Conservation (phyloP, 2,329 filamentous ascomycete species). For the Fusarium beomiforme region DNA sequence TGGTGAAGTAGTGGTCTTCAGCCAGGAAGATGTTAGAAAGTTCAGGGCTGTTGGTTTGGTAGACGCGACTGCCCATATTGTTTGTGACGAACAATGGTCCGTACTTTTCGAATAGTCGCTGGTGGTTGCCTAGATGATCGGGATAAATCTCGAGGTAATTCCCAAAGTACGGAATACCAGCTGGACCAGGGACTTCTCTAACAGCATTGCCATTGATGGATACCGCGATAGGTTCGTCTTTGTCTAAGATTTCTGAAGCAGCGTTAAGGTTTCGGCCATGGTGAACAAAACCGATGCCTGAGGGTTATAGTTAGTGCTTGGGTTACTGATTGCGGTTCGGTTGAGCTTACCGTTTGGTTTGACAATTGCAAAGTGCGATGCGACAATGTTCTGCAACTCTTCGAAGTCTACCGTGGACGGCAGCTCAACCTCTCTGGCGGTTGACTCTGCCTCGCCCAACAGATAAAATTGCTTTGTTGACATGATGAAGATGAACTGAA, state of each 20-base stretch:
- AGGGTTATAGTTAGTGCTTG: not conserved
- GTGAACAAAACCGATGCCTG: constrained; percentile 51
- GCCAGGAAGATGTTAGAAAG: constrained; percentile 57
- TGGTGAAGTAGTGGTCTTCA: constrained; percentile 64
- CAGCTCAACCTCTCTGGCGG: not conserved
- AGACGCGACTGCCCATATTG: constrained; percentile 60
- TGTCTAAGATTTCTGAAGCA: constrained; percentile 48
- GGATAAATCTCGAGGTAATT: constrained; percentile 66
- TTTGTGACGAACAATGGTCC: constrained; percentile 62
- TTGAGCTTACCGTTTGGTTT: constrained; percentile 48
- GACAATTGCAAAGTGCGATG: constrained; percentile 51
- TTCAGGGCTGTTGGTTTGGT: constrained; percentile 61
- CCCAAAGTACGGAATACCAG: constrained; percentile 58
- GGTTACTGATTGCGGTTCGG: accelerated
- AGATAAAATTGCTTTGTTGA: constrained; percentile 4
- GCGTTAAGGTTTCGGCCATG: constrained; percentile 40
- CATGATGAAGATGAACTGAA: not conserved
- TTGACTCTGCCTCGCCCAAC: not conserved
- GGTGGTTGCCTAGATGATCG: constrained; percentile 66
- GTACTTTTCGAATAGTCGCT: constrained; percentile 62
- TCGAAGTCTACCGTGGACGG: not conserved
- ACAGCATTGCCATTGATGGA: constrained; percentile 61
- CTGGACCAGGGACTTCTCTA: constrained; percentile 60
- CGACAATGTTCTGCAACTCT: constrained; percentile 5
- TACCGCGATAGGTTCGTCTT: constrained; percentile 49